These are phyloP conservation scores for Nothophoma quercina DNA, from an alignment of 2,329 filamentous ascomycete species.

Conservation along the genomic window DNA sequence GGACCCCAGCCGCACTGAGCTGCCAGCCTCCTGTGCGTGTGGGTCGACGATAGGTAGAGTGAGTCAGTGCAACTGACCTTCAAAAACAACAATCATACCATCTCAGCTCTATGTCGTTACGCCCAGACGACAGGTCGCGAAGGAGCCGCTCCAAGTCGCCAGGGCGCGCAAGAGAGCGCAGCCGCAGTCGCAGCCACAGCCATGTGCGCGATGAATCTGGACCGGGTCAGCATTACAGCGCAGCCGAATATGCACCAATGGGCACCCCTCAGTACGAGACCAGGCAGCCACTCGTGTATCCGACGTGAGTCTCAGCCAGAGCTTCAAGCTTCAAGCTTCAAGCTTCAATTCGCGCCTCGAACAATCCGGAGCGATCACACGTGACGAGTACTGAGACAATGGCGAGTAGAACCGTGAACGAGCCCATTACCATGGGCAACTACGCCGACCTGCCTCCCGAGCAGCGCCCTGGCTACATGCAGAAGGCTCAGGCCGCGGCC, in stretches of 20 bases:
- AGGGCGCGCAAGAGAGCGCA: conserved; percentile 45
- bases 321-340: conserved; percentile 1
- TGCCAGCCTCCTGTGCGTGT: conserved; percentile 10
- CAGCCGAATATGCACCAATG: conserved; percentile 12
- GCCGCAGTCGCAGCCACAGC: conserved; percentile 37
- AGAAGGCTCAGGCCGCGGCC: conserved; percentile 29
- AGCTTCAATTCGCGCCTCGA: conserved; percentile 1
- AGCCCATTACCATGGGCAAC: conserved; percentile 53
- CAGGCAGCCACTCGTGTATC: conserved; percentile 50
- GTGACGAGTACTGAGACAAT: conserved; percentile 39
- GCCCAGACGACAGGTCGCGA: conserved; percentile 48
- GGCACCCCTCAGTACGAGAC: conserved; percentile 51
- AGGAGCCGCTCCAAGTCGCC: conserved; percentile 55
- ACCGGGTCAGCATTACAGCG: conserved; percentile 19
- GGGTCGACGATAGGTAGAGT: not conserved
- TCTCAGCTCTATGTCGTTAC: conserved; percentile 47
- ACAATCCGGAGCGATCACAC: conserved; percentile 1
- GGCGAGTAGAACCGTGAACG: conserved; percentile 36
- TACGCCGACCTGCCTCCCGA: conserved; percentile 55
- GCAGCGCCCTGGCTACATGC: conserved; percentile 52
- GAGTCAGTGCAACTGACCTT: not conserved
- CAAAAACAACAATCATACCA: not conserved
- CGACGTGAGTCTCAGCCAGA: conserved; percentile 39
- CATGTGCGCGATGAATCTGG: conserved; percentile 17
- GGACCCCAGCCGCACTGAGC: conserved; percentile 7